Percentiles rank a stretch among this genome's conserved stretches.
These are phyloP conservation scores for Aspergillus spinulosporus DNA, from an alignment of 2,329 filamentous ascomycete species.

Conservation along the genomic window DNA sequence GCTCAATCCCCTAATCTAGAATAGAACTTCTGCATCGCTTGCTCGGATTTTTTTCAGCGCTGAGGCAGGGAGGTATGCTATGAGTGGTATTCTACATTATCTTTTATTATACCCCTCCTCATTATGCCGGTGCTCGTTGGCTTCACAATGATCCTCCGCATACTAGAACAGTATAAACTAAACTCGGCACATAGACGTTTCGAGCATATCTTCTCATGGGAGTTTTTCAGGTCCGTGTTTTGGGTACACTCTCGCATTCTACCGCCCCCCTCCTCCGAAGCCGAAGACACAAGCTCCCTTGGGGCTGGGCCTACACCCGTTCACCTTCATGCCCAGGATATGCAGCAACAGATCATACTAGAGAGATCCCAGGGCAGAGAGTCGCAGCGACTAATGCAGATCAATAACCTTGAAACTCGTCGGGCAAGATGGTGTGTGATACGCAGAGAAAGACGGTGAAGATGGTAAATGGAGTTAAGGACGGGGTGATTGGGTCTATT, in stretches of 20 bases:
- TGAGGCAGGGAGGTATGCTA: too few species aligned
- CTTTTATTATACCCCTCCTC: too few species aligned
- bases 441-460: background rate
- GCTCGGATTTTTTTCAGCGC: too few species aligned
- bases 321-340: background rate
- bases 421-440: background rate
- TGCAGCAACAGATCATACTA: background rate
- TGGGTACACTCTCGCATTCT: background rate
- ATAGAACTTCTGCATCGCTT: too few species aligned
- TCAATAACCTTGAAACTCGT: background rate
- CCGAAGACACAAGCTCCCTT: background rate
- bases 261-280: background rate
- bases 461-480: background rate
- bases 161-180: too few species aligned
- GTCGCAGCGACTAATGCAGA: background rate
- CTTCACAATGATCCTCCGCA: too few species aligned
- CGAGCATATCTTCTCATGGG: too few species aligned
- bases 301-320: background rate
- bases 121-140: too few species aligned
- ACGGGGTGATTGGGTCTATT: background rate
- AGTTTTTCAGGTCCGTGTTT: too few species aligned
- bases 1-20: too few species aligned
- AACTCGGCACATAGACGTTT: too few species aligned
- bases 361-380: background rate
- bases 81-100: too few species aligned